Base-by-base conservation (phyloP, 345 rosid species). In the Salix purpurea region DNA sequence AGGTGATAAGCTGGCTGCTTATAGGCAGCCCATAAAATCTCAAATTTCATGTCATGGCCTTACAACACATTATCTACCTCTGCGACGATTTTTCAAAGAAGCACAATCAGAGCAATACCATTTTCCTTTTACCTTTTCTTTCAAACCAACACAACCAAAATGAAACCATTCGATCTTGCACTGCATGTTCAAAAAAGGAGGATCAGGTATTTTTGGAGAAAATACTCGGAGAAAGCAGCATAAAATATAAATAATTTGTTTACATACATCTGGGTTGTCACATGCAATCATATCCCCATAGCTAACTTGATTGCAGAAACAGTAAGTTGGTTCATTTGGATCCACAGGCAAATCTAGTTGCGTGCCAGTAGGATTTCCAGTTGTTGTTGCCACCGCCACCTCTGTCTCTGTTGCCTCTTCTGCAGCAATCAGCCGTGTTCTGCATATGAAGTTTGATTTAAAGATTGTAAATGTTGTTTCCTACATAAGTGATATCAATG, bases 101-200 rank as follows among this genome's bases (percentile, higher is more conserved):
- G 89, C 91, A 79, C 99, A 93, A 50, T 87, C 92, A 9, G 97
- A 81, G 65, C 99, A 96, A 65, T 86, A 92, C 98, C 99, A 96
- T 84, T 96, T 96, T 56, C 99, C 99, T 79, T 83, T 96, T 2
- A 97, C 97, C 65, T 90, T 91, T 80, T 92, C 97, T 72, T 90
- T 96, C 79, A 93, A 77, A 58, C 96, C 96, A 34, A 96, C 98
- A 32, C 99, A 96, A 1, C 95, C 97, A 48, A 93, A 96, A 82
- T 93, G 98, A 83, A 96, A 93, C 99, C 99, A 96, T 81, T 96
- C 99, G 82, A 96, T 93, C 86, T 89, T 92, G 90, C 99, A 93
- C 98, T 96, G 92, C 52, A 46, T 14, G 16, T 46, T 23, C 58
- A 73, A 74, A 73, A 24, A 65, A 69, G 52, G 18, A 46, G 52